Base-by-base conservation (phyloP, 2,329 filamentous ascomycete species). In the Geosmithia flava region DNA sequence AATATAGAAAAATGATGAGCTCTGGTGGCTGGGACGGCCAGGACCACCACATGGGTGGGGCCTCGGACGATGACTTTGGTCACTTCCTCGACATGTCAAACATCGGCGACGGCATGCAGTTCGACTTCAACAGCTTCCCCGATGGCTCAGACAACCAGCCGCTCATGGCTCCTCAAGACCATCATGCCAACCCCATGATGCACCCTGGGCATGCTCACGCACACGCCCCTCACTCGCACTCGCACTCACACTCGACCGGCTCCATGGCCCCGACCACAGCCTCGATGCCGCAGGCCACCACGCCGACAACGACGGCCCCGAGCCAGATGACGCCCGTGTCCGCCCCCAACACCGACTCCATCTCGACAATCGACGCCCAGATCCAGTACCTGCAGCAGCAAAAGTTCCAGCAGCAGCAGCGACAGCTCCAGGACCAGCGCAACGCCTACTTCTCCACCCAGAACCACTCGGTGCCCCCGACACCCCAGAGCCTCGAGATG, bases 401-500 rank as follows among this genome's bases (percentile, higher is more conserved):
- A 62, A 77, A 75, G 58, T 63, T 79, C 46, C 73, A 81, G 29
- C 76, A 81, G 57, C 76, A 81, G 58, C 75, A 77, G 54, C 70
- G 73, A 48, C 75, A 77, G 52, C 59, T 78, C 16, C 70, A 76
- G 47, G 76, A 82, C 56, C 76, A 81, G 52, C 74, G 71, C 44
- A 69, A 64, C 13, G 73, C 72, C 48, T 78, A 73, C 57, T 81
- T 75, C 56, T 61, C 68, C 8, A 73, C 65, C 48, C 74, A 76
- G 50, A 74, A 72, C 52, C 71, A 75, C 50, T 80, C 84, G 47
- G 77, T 88, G 7, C 87, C 87, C 6, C 85, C 85, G 2, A 93
- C 87, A 15, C 87, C 87, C 0, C 87, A 85, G 60, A 91, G 87
- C 60, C 73, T 88, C 23, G 85, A 91, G 58, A 78, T 91, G 65